Evolutionary conservation across 306 rosid species (phyloP), one percentile per base, ranked within the genome.

Genomic region (Cicer pinnatifidum): DNA sequence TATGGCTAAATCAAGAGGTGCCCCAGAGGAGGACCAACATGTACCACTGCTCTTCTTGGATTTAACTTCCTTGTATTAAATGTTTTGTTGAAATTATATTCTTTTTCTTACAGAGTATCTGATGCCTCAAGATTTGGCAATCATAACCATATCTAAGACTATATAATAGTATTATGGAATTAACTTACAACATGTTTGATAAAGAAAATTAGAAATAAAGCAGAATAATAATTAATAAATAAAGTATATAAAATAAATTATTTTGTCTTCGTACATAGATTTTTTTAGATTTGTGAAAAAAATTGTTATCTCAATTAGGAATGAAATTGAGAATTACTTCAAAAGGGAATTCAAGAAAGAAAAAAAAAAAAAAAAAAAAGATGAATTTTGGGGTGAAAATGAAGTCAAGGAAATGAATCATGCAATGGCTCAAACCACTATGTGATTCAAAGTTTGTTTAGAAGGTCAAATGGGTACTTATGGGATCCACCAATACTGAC

Each of bases 131-230:
- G 88, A 84, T 75, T 86, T 75, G 71, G 88, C 80, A 87, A 92
- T 92, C 91, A 92, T 92, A 86, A 85, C 93, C 85, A 84, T 86
- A 89, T 92, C 87, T 81, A 62, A 54, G 12, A 63, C 53, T 46
- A 65, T 19, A 15, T 38, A 17, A 46, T 46, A 51, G 57, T 15
- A 58, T 20, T 33, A 72, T 20, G 72, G 41, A 71, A 41, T 67
- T 80, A 59, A 66, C 40, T 52, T 80, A 51, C 60, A 70, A 67
- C 40, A 19, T 11, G 13, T 44, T 58, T 43, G 38, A 57, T 11
- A 37, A 37, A 15, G 5, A 69, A 71, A 66, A 63, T 71, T 19
- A 23, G 15, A 41, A 65, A 11, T 6, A 70, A 28, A 52, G 11
- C 41, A 38, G 54, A 54, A 13, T 52, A 41, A 40, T 38, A 38